These are phyloP conservation scores for Daldinia sp. DNA, from an alignment of 2,329 filamentous ascomycete species.

Conservation along the genomic window DNA sequence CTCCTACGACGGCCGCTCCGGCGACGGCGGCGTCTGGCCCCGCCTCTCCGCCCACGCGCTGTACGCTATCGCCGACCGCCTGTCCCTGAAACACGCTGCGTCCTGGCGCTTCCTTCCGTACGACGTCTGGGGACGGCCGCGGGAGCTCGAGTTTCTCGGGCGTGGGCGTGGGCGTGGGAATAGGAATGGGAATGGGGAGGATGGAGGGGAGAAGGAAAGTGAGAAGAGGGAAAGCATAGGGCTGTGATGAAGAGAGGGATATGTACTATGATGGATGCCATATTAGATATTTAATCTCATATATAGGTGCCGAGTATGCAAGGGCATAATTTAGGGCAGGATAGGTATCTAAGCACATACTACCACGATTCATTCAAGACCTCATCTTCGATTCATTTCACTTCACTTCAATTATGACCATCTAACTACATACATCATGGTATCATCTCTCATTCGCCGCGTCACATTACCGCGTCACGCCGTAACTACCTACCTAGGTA, in stretches of 20 bases:
- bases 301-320: not conserved
- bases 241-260: no score
- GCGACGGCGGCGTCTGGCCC: constrained; percentile 33
- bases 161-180: not conserved
- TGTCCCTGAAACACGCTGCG: constrained; percentile 40
- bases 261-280: no score
- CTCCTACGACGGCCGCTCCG: constrained; percentile 14
- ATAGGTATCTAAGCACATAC: not conserved
- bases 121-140: constrained; percentile 45
- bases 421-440: constrained; percentile 5
- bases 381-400: not conserved
- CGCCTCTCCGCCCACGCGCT: constrained; percentile 45
- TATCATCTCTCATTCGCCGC: constrained; percentile 1
- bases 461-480: not conserved
- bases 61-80: constrained; percentile 44
- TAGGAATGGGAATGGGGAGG: not conserved
- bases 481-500: not conserved
- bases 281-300: not conserved
- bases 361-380: not conserved
- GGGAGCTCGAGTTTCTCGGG: constrained; percentile 43
- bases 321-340: not conserved
- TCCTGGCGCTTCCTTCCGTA: constrained; percentile 49
- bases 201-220: not conserved
- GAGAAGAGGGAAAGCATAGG: not conserved
- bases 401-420: not conserved